These are phyloP conservation scores for Apiospora marii DNA, from an alignment of 2,329 filamentous ascomycete genomes.

Conservation along the genomic window DNA sequence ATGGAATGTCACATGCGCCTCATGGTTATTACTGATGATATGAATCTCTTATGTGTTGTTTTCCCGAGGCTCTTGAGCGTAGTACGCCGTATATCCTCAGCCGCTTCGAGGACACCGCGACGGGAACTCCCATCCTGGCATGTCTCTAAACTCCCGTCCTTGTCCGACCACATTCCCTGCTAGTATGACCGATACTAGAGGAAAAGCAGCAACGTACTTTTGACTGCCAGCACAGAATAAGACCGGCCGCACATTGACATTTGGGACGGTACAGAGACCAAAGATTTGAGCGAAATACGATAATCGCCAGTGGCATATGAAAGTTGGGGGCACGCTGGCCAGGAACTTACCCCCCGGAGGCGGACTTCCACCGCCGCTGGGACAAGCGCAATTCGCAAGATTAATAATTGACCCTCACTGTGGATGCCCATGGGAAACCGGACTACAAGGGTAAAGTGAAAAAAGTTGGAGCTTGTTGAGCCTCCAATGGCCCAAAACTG, in stretches of 20 bases:
- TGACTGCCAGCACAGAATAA: neutral
- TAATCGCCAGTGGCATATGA: neutral
- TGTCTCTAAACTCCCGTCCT: neutral
- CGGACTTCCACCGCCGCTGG: slow-evolving; percentile 12
- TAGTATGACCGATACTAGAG: neutral
- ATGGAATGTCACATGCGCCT: neutral
- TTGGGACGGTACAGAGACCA: neutral
- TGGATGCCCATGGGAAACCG: too few species aligned
- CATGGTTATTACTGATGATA: neutral
- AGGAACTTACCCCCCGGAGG: neutral
- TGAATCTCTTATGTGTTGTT: neutral
- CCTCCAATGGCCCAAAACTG: neutral
- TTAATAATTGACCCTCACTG: too few species aligned
- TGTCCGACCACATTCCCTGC: neutral
- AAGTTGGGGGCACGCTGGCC: too few species aligned
- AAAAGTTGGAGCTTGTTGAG: neutral
- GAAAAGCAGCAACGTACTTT: neutral
- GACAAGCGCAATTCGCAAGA: neutral
- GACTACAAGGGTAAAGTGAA: neutral
- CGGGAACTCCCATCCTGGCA: neutral
- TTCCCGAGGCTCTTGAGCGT: neutral
- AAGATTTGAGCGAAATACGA: neutral
- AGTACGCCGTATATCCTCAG: neutral
- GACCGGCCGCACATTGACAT: neutral
- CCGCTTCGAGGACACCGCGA: neutral